Evolutionary conservation across 164 flowering plant species (phyloP).

Genomic region (Nelumbo lutea): DNA sequence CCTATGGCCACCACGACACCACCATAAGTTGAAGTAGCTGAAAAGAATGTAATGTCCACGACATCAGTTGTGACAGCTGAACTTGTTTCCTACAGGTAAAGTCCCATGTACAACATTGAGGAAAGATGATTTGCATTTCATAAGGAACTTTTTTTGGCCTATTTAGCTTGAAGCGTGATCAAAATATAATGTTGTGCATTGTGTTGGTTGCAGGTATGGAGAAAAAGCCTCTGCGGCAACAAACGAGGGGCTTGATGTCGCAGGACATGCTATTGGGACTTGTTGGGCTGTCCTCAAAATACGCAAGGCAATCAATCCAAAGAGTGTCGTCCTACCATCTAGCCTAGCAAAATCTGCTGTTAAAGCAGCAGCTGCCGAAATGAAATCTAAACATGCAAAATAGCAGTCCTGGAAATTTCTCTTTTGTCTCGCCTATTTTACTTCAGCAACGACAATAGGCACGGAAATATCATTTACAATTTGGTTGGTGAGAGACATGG

Average conservation of each 20-base stretch:
- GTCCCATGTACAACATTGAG: too few relatives aligned
- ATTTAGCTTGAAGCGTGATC: too few relatives aligned
- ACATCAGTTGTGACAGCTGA: slow-evolving; percentile 75
- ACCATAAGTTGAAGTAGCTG: slow-evolving; percentile 60
- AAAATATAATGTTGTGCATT: too few relatives aligned
- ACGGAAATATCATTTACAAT: too few relatives aligned
- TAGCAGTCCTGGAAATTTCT: background rate
- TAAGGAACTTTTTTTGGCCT: too few relatives aligned
- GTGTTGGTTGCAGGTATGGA: slow-evolving; percentile 52
- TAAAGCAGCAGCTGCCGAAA: slow-evolving; percentile 29
- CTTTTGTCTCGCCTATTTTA: too few relatives aligned
- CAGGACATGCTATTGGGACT: slow-evolving; percentile 86
- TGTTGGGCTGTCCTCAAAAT: slow-evolving; percentile 91
- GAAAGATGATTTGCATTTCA: too few relatives aligned
- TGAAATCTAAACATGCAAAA: slow-evolving; percentile 26
- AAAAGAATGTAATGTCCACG: slow-evolving; percentile 85
- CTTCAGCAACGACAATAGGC: too few relatives aligned
- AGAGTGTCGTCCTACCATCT: slow-evolving; percentile 54
- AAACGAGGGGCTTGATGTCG: slow-evolving; percentile 67
- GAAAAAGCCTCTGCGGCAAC: slow-evolving; percentile 72
- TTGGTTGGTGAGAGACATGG: too few relatives aligned
- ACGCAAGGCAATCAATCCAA: slow-evolving; percentile 76
- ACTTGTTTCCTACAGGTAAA: slow-evolving; percentile 70
- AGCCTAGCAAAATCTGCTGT: slow-evolving; percentile 26
- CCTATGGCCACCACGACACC: too few relatives aligned